A percentile compares a stretch with the other conserved stretches of the same genome.
Evolutionary conservation across 805 yeast species (phyloP).

Genomic region (Cyberlindnera petersonii): DNA sequence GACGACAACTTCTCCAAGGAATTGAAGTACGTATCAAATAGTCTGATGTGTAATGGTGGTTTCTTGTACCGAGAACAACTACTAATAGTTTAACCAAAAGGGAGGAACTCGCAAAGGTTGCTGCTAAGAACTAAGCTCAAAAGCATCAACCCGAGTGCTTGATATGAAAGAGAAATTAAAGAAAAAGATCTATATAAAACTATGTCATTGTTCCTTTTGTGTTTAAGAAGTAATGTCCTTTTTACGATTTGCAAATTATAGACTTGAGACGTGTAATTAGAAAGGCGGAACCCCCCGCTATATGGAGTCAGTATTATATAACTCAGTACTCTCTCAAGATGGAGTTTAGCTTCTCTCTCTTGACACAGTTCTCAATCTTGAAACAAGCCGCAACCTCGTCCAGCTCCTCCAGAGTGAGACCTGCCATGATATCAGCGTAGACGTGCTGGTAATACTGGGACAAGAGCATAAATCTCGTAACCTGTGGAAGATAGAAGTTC

Average conservation of each 20-base stretch:
- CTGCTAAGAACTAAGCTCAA: slow-evolving; percentile 16
- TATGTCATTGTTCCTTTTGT: background rate
- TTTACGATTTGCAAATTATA: too few relatives aligned
- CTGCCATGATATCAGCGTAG: slow-evolving; percentile 42
- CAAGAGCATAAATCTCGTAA: slow-evolving; percentile 42
- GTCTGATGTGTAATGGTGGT: background rate
- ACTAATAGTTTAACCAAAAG: slow-evolving; percentile 10
- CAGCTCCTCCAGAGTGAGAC: slow-evolving; percentile 40
- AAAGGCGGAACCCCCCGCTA: too few relatives aligned
- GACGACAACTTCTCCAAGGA: slow-evolving; percentile 82
- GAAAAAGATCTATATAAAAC: too few relatives aligned
- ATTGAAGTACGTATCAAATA: slow-evolving; percentile 55
- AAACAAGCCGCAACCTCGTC: slow-evolving; percentile 49
- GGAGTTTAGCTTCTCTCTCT: slow-evolving; percentile 40
- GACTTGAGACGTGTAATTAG: too few relatives aligned
- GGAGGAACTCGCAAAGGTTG: slow-evolving; percentile 24
- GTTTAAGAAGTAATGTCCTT: background rate
- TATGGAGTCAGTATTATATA: too few relatives aligned
- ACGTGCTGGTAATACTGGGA: slow-evolving; percentile 43
- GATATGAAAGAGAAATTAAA: too few relatives aligned
- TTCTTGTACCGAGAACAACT: background rate
- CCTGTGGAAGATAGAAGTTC: slow-evolving; percentile 37
- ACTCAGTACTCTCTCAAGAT: slow-evolving; percentile 22
- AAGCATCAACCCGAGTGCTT: background rate
- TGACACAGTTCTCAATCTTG: slow-evolving; percentile 42